These are phyloP conservation scores for Phtheirospermum japonicum DNA, from an alignment of 257 asterid species.

Conservation along the genomic window DNA sequence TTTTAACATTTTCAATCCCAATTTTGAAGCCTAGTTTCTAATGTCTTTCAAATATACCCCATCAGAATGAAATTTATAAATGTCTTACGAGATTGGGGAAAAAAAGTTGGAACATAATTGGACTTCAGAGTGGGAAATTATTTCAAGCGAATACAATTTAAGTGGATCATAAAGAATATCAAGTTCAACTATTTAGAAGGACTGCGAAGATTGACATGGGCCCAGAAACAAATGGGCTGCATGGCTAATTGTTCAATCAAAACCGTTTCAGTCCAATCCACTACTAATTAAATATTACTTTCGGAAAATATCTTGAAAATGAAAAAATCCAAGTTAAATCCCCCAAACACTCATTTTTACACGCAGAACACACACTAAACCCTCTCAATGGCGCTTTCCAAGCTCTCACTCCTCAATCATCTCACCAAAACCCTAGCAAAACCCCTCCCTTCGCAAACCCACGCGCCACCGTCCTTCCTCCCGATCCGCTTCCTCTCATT, in stretches of 20 bases:
- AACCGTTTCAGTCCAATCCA: slow-evolving; percentile 22
- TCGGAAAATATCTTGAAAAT: neutral
- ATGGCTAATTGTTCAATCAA: neutral
- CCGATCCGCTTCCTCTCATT: slow-evolving; percentile 69
- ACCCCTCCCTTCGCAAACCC: slow-evolving; percentile 32
- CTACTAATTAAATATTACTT: neutral
- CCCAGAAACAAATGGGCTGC: neutral
- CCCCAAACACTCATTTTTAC: slow-evolving; percentile 1
- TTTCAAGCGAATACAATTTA: neutral
- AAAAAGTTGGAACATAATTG: no score
- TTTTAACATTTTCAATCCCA: no score
- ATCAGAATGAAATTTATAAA: no score
- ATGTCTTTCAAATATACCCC: no score
- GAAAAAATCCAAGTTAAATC: neutral
- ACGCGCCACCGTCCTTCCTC: slow-evolving; percentile 41
- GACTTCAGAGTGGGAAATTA: no score
- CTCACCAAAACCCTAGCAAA: slow-evolving; percentile 49
- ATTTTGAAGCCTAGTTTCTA: no score
- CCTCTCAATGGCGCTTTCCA: slow-evolving; percentile 67
- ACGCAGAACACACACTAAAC: slow-evolving; percentile 11
- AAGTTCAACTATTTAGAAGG: neutral
- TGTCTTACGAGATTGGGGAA: no score
- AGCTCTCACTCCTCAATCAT: slow-evolving; percentile 50
- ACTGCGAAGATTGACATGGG: neutral
- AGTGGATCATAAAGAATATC: neutral